Percentiles rank a stretch among this genome's conserved stretches.
Conservation (phyloP, 1,284 basidiomycete species). For the Xanthoconium separans region DNA sequence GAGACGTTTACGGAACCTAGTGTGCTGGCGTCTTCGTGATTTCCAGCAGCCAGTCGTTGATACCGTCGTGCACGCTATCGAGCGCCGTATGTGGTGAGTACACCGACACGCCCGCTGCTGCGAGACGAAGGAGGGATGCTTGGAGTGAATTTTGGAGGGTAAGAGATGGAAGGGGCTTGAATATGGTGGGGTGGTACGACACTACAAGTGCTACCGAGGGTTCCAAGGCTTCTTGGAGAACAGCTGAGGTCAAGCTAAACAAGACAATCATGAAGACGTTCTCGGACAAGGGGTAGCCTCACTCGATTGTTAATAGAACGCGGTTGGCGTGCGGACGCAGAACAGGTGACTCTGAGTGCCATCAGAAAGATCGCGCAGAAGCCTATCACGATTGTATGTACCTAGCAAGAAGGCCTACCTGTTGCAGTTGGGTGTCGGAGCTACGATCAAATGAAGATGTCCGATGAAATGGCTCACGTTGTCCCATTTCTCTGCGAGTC, state of each 20-base stretch:
- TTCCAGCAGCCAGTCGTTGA: conserved; percentile 73
- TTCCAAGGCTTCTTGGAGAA: conserved; percentile 72
- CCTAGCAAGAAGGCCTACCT: conserved; percentile 88
- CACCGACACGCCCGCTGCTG: conserved; percentile 80
- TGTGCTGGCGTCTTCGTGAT: conserved; percentile 18
- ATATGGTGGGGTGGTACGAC: conserved; percentile 90
- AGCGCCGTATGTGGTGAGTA: conserved; percentile 88
- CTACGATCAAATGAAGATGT: conserved; percentile 24
- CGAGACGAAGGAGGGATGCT: conserved; percentile 74
- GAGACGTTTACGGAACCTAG: conserved; percentile 30
- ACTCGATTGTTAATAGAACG: conserved; percentile 87
- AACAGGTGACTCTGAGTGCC: conserved; percentile 66
- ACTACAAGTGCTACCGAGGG: conserved; percentile 69
- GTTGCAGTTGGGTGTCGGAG: conserved; percentile 5
- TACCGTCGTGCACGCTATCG: conserved; percentile 78
- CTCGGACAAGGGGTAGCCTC: conserved; percentile 27
- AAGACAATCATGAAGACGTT: conserved; percentile 12
- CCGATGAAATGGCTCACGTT: conserved; percentile 78
- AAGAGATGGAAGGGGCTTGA: conserved; percentile 75
- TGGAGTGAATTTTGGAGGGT: conserved; percentile 82
- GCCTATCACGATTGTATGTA: conserved; percentile 28
- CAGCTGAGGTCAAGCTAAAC: conserved; percentile 70
- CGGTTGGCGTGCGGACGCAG: conserved; percentile 53
- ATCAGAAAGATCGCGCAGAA: conserved; percentile 5
- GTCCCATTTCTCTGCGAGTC: conserved; percentile 86